Base-by-base conservation (phyloP, 164 flowering plant species). In the Liriodendron chinense region DNA sequence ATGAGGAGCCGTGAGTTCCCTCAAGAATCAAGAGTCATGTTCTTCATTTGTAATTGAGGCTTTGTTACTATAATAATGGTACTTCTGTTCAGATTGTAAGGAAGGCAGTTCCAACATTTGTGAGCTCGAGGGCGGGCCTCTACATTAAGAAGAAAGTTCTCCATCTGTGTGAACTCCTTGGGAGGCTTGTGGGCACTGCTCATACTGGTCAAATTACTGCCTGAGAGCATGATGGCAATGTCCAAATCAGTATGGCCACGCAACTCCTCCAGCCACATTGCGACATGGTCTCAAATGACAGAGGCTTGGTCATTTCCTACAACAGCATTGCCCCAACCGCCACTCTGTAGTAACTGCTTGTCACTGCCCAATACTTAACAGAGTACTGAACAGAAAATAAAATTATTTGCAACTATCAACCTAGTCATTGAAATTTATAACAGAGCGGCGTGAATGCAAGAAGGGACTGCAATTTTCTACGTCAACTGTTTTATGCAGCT, bases 261-360 rank as follows among this genome's bases (percentile, higher is more conserved):
- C 16, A 91, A 81, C 76, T 91, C 95, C 72, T 91, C 95, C 18
- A 89, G 82, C 95, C 95, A 91, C 70, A 85, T 80, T 24, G 89
- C 92, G 79, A 91, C 85, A 80, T 91, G 90, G 59, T 91, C 43
- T 34, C 90, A 47, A 91, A 91, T 14, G 95, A 86, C 66, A 86
- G 95, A 0, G 90, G 90, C 78, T 91, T 91, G 9, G 92, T 85
- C 87, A 91, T 83, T 84, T 90, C 92, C 76, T 88, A 90, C 1
- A 90, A 91, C 64, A 90, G 74, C 94, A 90, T 89, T 50, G 92
- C 94, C 26, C 94, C 94, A 3, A 89, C 90, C 57, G 92, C 92
- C 20, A 90, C 94, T 12, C 92, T 74, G 80, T 90, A 90, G 68
- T 90, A 89, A 71, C 92, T 92, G 74, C 94, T 91, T 25, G 94